These are phyloP conservation scores for Gymnopilus dilepis DNA, from an alignment of 768 basidiomycete species.

Conservation along the genomic window DNA sequence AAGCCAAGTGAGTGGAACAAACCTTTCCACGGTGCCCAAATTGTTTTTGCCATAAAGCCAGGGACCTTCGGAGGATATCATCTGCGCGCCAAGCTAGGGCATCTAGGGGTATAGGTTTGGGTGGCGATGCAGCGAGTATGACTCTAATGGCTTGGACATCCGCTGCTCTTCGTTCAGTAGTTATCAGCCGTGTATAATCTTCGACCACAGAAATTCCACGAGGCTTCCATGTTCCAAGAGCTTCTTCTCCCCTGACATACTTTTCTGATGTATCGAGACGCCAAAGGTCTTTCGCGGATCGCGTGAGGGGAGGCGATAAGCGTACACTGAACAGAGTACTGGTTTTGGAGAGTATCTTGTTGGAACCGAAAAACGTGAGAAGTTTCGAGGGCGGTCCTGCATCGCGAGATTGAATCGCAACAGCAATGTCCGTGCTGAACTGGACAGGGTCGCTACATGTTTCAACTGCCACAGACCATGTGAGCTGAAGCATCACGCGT, in stretches of 20 bases:
- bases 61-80: conserved; percentile 63
- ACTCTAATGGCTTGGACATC: conserved; percentile 91
- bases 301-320: conserved; percentile 82
- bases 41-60: conserved; percentile 84
- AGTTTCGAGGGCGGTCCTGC: conserved; percentile 83
- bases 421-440: conserved; percentile 86
- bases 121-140: conserved; percentile 63
- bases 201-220: conserved; percentile 89
- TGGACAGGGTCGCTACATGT: conserved; percentile 85
- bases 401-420: conserved; percentile 85
- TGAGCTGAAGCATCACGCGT: conserved; percentile 78
- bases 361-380: conserved; percentile 75
- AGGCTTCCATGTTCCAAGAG: conserved; percentile 82
- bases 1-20: conserved; percentile 18
- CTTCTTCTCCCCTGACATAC: conserved; percentile 93
- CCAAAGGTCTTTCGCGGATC: conserved; percentile 91
- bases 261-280: conserved; percentile 93
- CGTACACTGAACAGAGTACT: conserved; percentile 85
- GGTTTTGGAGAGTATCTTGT: conserved; percentile 77
- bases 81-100: conserved; percentile 71
- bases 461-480: conserved; percentile 82
- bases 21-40: conserved; percentile 83
- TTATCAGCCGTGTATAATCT: conserved; percentile 77
- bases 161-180: conserved; percentile 75
- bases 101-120: conserved; percentile 55